Base-by-base conservation (phyloP, 176 grass and related monocot genomes). In the Oryza meyeriana region DNA sequence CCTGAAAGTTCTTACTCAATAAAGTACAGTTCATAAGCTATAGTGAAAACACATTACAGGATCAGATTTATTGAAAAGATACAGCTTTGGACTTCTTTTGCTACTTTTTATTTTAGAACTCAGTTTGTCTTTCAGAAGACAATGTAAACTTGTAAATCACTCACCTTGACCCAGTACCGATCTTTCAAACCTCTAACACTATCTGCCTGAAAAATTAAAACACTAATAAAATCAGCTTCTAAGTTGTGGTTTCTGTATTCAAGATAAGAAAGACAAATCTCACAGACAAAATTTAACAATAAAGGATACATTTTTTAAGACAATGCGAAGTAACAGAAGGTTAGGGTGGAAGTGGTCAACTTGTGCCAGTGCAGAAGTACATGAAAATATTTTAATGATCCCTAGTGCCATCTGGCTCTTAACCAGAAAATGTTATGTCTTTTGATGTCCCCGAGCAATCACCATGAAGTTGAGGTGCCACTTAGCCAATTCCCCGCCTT, bases 121-220 rank as follows among this genome's bases (percentile, higher is more conserved):
- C 12, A 69, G 67, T 64, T 52, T 40, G 25, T 0, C 24, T 34
- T 66, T 42, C 6, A 45, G 44, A 52, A 59, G 16, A 66, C 69
- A 12, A 66, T 61, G 12, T 78, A 63, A 85, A 80, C 22, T 66
- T 61, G 12, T 78, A 67, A 85, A 80, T 3, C 78, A 79, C 27
- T 84, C 87, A 98, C 95, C 95, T 98, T 98, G 17, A 98, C 86
- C 92, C 95, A 98, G 61, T 98, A 98, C 22, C 86, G 81, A 66
- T 91, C 95, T 69, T 86, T 91, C 84, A 81, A 91, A 50, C 45
- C 75, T 93, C 69, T 93, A 32, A 84, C 68, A 59, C 81, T 88
- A 72, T 98, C 95, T 68, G 86, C 90, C 95, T 98, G 86, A 71
- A 86, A 80, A 77, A 81, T 35, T 22, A 69, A 66, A 58, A 58